These are phyloP conservation scores for Cenchrus americanus DNA, from an alignment of 176 grass and related monocot species.

Conservation along the genomic window DNA sequence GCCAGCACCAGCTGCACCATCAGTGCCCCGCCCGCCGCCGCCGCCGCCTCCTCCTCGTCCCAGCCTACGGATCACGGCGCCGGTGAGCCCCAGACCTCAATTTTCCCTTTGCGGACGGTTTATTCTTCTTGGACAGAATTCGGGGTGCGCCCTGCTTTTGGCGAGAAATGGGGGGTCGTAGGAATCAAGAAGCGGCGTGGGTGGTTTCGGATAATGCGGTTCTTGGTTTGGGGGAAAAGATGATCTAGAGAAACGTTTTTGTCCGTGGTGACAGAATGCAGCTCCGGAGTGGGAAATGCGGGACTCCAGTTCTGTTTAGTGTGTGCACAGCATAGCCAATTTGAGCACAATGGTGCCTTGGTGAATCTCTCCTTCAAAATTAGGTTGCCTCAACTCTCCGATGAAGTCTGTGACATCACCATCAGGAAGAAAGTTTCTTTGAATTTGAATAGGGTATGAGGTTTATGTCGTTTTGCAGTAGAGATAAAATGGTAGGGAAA, in stretches of 20 bases:
- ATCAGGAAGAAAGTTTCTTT: not conserved
- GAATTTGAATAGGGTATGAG: constrained; percentile 21
- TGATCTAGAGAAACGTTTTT: constrained; percentile 15
- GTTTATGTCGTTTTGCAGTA: not conserved
- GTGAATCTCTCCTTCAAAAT: constrained; percentile 2
- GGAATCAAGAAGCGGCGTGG: not conserved
- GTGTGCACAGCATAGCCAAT: not conserved
- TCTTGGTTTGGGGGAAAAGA: constrained; percentile 30
- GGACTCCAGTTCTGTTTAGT: constrained; percentile 21
- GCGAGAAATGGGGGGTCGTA: not conserved
- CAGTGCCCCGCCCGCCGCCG: not conserved
- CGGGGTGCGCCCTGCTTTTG: not conserved
- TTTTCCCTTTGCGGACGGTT: constrained; percentile 9
- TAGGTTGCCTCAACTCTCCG: not conserved
- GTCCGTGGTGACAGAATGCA: constrained; percentile 20
- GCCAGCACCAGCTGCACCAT: constrained; percentile 31
- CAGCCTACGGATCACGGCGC: constrained; percentile 49
- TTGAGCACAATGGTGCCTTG: not conserved
- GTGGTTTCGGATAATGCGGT: constrained; percentile 14
- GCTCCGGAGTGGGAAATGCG: constrained; percentile 5
- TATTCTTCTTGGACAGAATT: constrained; percentile 31
- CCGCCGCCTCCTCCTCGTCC: constrained; percentile 21
- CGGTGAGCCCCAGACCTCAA: constrained; percentile 42
- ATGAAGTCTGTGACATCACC: constrained; percentile 5
- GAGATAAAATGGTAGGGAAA: not conserved